Conservation (phyloP, 225 moss, liverwort and hornwort species). For the Climacium dendroides region DNA sequence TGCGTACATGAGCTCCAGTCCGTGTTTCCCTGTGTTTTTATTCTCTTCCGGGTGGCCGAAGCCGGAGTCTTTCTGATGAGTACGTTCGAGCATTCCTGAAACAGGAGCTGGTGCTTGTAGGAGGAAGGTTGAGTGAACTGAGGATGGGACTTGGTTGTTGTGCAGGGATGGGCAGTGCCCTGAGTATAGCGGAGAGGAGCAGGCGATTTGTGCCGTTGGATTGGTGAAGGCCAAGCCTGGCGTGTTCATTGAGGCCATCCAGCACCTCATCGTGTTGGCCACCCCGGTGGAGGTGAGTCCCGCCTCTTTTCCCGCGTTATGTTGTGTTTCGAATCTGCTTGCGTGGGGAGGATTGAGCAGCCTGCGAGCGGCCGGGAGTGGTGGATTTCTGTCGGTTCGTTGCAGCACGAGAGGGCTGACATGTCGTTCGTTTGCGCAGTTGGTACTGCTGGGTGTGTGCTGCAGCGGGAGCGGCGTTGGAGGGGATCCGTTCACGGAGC, state of each 20-base stretch:
- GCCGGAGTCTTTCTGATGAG: not conserved
- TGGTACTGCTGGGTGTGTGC: constrained; percentile 93
- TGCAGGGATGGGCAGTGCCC: constrained; percentile 97
- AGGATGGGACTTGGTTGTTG: not conserved
- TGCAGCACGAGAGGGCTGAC: not conserved
- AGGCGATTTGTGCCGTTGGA: constrained; percentile 83
- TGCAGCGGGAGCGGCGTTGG: constrained; percentile 86
- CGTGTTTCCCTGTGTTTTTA: not conserved
- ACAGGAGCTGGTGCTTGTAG: not conserved
- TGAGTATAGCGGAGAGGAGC: constrained; percentile 96
- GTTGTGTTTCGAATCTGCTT: not conserved
- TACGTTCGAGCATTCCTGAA: not conserved
- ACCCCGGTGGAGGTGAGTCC: constrained; percentile 83
- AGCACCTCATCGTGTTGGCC: constrained; percentile 75
- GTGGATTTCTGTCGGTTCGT: not conserved
- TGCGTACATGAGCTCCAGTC: not conserved
- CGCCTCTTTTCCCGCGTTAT: not conserved
- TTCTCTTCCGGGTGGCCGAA: not conserved
- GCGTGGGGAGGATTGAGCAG: not conserved
- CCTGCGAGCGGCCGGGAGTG: not conserved
- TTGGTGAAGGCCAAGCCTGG: constrained; percentile 76
- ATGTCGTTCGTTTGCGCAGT: constrained; percentile 44
- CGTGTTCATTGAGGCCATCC: constrained; percentile 94
- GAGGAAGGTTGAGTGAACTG: not conserved
- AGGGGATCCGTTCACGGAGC: constrained; percentile 76